Evolutionary conservation across 768 basidiomycete genomes (phyloP), one percentile per base, ranked within the genome.

Genomic region (Suillus subalutaceus): DNA sequence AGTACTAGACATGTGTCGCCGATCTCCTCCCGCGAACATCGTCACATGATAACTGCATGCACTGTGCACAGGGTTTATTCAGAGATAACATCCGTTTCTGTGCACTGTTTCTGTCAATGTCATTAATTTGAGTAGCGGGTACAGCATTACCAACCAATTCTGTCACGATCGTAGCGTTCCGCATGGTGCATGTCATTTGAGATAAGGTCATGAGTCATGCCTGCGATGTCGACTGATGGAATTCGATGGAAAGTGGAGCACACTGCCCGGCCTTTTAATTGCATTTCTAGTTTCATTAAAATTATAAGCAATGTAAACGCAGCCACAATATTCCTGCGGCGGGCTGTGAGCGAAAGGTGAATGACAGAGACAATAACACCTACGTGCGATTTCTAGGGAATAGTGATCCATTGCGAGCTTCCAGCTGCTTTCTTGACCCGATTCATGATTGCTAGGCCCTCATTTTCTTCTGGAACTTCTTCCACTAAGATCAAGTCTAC

Each of bases 391-490:
- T n/a, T 61, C 67, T 68, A 69, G 38, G 53, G 50, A 57, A 66
- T 56, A 20, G 53, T 65, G 10, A 82, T 66, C 79, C 80, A 81
- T 44, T 67, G 66, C 12, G 70, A 71, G 59, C 90, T 86, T 5
- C 90, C 87, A 8, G 96, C 95, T 2, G 97, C 96, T 75, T 98
- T 98, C 67, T 86, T 85, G 32, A 96, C 88, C 20, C 97, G 85
- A 76, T 99, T 97, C 94, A 97, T 98, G 37, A 98, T 86, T 7
- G 97, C 97, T 37, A 97, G 78, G 0, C 97, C 97, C 72, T 97
- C 90, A 43, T 87, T 84, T 37, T 85, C 86, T 76, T 97, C 94
- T 46, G 82, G 78, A 10, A 96, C 83, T 67, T 91, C 94, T 77
- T 98, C 96, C 64, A 97, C 85, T 15, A 97, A 75, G 69, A 99